These are phyloP conservation scores for Acorus gramineus DNA, from an alignment of 106 monocot genomes.

Conservation along the genomic window DNA sequence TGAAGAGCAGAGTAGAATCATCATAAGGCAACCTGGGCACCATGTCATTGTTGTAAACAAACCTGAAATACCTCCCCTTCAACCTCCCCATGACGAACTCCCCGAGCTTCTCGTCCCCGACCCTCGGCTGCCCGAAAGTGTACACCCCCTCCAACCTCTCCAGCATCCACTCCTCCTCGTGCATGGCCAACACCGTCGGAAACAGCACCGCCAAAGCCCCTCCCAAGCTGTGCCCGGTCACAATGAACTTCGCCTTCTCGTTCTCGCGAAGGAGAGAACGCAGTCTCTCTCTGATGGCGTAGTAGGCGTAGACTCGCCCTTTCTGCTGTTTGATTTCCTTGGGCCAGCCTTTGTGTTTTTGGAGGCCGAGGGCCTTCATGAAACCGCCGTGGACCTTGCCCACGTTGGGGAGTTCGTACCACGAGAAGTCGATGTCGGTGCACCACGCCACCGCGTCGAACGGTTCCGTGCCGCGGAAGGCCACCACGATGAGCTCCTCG, in stretches of 20 bases:
- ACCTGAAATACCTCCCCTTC: slow-evolving; percentile 30
- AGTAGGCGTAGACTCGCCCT: slow-evolving; percentile 34
- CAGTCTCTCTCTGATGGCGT: slow-evolving; percentile 48
- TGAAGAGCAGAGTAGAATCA: slow-evolving; percentile 47
- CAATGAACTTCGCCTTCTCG: slow-evolving; percentile 34
- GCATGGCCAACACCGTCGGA: slow-evolving; percentile 38
- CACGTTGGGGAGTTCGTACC: slow-evolving; percentile 50
- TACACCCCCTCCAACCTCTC: slow-evolving; percentile 52
- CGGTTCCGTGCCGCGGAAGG: slow-evolving; percentile 70
- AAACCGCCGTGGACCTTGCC: slow-evolving; percentile 89
- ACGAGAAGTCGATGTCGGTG: slow-evolving; percentile 75
- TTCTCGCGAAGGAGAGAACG: slow-evolving; percentile 15
- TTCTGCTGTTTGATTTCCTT: not conserved
- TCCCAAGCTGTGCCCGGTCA: slow-evolving; percentile 85
- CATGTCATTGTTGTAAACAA: slow-evolving; percentile 73
- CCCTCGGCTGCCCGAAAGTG: slow-evolving; percentile 85
- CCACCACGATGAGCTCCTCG: slow-evolving; percentile 43
- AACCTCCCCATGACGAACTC: slow-evolving; percentile 14
- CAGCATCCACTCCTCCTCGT: slow-evolving; percentile 39
- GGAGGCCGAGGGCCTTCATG: slow-evolving; percentile 72
- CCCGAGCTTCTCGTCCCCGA: slow-evolving; percentile 50
- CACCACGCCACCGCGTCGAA: slow-evolving; percentile 60
- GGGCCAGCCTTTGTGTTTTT: slow-evolving; percentile 9
- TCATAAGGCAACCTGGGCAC: slow-evolving; percentile 81
- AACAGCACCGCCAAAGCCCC: slow-evolving; percentile 78